Conservation (phyloP, 2,329 filamentous ascomycete species). For the Claviceps digitariae region DNA sequence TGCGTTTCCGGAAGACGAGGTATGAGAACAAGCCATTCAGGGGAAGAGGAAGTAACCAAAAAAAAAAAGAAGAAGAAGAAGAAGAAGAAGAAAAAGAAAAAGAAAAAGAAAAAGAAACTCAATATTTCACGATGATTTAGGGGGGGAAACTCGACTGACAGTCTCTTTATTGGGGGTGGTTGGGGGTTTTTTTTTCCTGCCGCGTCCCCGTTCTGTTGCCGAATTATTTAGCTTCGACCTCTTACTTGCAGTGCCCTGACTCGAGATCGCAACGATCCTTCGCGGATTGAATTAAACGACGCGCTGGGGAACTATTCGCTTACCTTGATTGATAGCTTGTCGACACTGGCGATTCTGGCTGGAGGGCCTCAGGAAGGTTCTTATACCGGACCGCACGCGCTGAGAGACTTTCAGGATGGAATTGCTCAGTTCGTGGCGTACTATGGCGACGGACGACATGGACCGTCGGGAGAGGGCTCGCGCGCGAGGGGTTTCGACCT, state of each 20-base stretch:
- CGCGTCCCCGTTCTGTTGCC: not conserved
- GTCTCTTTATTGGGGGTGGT: not conserved
- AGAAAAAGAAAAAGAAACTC: not conserved
- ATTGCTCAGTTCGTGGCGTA: slow-evolving; percentile 61
- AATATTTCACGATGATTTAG: no score
- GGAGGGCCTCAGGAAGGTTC: slow-evolving; percentile 44
- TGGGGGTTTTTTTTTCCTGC: not conserved
- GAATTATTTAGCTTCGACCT: slow-evolving; percentile 55
- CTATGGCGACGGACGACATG: slow-evolving; percentile 72
- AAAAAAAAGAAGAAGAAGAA: not conserved
- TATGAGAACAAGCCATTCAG: slow-evolving; percentile 14
- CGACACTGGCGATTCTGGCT: slow-evolving; percentile 82
- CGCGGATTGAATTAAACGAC: slow-evolving; percentile 81
- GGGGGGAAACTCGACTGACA: no score
- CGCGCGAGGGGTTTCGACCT: slow-evolving; percentile 77
- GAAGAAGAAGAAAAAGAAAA: not conserved
- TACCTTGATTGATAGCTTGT: slow-evolving; percentile 88
- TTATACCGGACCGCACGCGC: slow-evolving; percentile 32
- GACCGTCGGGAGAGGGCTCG: slow-evolving; percentile 54
- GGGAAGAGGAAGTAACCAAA: not conserved
- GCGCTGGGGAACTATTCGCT: slow-evolving; percentile 94
- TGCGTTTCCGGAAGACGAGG: slow-evolving; percentile 92
- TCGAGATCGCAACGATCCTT: slow-evolving; percentile 66
- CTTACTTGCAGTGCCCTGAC: slow-evolving; percentile 74
- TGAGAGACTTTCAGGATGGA: slow-evolving; percentile 67